These are phyloP conservation scores for Prunus salicina DNA, from an alignment of 306 rosid species.

Conservation along the genomic window DNA sequence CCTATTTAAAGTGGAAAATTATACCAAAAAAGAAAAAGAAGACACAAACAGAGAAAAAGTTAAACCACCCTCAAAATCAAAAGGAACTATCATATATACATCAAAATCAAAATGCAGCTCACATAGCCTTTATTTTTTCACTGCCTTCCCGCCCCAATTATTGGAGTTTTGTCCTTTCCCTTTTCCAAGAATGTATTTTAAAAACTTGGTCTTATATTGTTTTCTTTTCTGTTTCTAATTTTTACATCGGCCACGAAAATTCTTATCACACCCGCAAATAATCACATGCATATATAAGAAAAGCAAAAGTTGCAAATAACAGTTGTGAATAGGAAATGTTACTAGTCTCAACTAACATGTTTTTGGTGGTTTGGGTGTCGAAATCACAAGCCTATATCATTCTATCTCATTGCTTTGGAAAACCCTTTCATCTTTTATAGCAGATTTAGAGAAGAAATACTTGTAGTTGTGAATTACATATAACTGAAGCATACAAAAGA, in stretches of 20 bases:
- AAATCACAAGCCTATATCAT: no score
- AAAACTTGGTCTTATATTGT: not conserved
- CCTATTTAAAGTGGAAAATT: no score
- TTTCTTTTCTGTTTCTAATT: not conserved
- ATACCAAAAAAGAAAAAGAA: not conserved
- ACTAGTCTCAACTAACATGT: no score
- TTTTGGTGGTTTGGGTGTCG: no score
- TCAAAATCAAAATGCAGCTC: not conserved
- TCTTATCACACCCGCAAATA: no score
- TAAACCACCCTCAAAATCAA: not conserved
- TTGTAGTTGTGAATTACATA: not conserved
- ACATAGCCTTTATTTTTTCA: not conserved
- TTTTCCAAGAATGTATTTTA: not conserved
- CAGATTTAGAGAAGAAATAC: not conserved
- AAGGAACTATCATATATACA: not conserved
- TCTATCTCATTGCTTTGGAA: not conserved
- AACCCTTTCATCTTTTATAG: no score
- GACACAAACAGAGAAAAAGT: not conserved
- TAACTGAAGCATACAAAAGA: not conserved
- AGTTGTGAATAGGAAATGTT: no score
- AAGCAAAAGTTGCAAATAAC: no score
- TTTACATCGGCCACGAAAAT: no score
- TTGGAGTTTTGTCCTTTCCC: not conserved
- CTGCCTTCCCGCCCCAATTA: not conserved
- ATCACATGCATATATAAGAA: no score